Evolutionary conservation across 2,329 filamentous ascomycete genomes (phyloP), one percentile per base, ranked within the genome.

Genomic region (Cladophialophora immunda): DNA sequence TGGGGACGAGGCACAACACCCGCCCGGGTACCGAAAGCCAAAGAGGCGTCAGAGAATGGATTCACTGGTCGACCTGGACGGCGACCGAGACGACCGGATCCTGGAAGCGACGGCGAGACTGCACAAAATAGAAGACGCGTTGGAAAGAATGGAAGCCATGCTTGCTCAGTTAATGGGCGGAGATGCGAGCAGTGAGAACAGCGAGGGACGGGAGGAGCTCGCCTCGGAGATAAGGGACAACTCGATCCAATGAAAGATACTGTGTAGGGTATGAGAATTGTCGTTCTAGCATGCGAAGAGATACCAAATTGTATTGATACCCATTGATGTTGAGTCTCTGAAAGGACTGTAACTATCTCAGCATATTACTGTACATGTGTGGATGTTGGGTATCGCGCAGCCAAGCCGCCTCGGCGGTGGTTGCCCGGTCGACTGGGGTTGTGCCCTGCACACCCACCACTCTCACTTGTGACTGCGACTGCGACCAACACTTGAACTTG

Each of bases 121-220:
- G 45, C 69, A 70, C 45, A 69, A 68, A 34, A 65, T 73, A 47
- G 72, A 73, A 54, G 62, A 70, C 22, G 67, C 70, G 13, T 60
- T 73, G 62, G 59, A 61, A 17, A 69, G 68, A 60, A 71, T 73
- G 50, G 72, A 73, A 53, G 56, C 62, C 15, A 65, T 73, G 65
- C 32, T 72, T 29, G n/a, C 63, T 29, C 71, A 70, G 29, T 34
- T 73, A 17, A 6, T 70, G 13, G 60, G 63, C 17, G 66, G 54
- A 8, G 66, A 70, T 52, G 65, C 60, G 19, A 64, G 36, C 13
- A 68, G 62, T 27, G 69, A 68, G 47, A 67, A 67, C 30, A 63
- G 41, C 22, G 62, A 69, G 32, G 67, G 58, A 13, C 58, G 60
- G 65, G 59, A 47, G 22, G 67, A 68, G 45, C 50, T 66, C 59